Conservation (phyloP, 805 yeast species). For the Metschnikowia borealis region DNA sequence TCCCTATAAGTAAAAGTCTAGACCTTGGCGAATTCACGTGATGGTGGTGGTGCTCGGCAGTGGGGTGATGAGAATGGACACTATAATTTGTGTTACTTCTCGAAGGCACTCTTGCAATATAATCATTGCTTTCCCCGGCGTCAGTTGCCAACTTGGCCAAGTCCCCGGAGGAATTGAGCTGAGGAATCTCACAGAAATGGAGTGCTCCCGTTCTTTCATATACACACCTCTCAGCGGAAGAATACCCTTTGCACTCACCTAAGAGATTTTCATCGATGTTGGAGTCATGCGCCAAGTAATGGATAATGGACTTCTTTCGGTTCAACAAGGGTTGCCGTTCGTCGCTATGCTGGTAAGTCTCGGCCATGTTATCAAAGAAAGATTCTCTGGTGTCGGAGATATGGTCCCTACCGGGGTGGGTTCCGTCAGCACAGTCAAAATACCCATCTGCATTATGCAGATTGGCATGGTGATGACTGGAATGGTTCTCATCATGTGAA, state of each 20-base stretch:
- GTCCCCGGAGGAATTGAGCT: constrained; percentile 10
- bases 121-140: background rate
- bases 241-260: constrained; percentile 49
- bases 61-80: constrained; percentile 11
- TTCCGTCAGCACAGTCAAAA: constrained; percentile 1
- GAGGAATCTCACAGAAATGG: constrained; percentile 42
- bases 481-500: constrained; percentile 9
- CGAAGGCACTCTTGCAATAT: background rate
- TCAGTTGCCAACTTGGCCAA: background rate
- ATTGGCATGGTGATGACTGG: no score
- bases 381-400: background rate
- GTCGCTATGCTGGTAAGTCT: background rate
- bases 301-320: constrained; percentile 22
- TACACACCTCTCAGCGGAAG: constrained; percentile 38
- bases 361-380: background rate
- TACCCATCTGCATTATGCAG: background rate
- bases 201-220: constrained; percentile 18
- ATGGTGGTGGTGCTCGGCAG: constrained; percentile 62
- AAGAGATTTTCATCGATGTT: constrained; percentile 20
- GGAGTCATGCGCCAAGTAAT: constrained; percentile 21
- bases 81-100: background rate
- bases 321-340: constrained; percentile 9
- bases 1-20: constrained; percentile 76
- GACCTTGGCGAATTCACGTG: constrained; percentile 75
- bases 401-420: background rate